These are phyloP conservation scores for Phytophthora pseudosyringae DNA, from an alignment of 352 stramenopile genomes.

Conservation along the genomic window DNA sequence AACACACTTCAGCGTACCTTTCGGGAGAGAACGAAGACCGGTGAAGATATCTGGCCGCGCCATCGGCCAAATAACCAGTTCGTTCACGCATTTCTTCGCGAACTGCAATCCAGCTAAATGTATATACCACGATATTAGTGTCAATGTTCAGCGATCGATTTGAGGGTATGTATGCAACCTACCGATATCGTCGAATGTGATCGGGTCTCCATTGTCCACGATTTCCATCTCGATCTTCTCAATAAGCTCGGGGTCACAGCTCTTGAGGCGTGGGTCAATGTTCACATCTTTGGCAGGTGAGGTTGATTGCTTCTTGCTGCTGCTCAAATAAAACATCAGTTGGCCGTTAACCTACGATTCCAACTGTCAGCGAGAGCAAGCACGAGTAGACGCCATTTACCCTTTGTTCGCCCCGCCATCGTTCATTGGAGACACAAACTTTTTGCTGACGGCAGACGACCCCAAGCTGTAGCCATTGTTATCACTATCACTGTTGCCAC, in stretches of 20 bases:
- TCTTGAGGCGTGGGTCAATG: slow-evolving; percentile 94
- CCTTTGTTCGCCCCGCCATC: slow-evolving; percentile 24
- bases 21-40: slow-evolving; percentile 92
- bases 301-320: slow-evolving; percentile 23
- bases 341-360: slow-evolving; percentile 5
- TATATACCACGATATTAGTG: not conserved
- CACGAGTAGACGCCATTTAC: slow-evolving; percentile 6
- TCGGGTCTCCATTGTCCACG: slow-evolving; percentile 91
- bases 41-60: slow-evolving; percentile 97
- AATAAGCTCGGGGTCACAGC: slow-evolving; percentile 95
- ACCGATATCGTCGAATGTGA: slow-evolving; percentile 98
- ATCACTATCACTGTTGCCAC: slow-evolving; percentile 20
- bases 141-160: not conserved
- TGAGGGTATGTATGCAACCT: slow-evolving; percentile 2
- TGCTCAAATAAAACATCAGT: not conserved
- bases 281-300: slow-evolving; percentile 69
- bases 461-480: slow-evolving; percentile 36
- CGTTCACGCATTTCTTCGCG: slow-evolving; percentile 97
- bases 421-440: slow-evolving; percentile 75
- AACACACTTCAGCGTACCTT: slow-evolving; percentile 51
- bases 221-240: slow-evolving; percentile 98
- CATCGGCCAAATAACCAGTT: slow-evolving; percentile 99
- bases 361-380: not conserved
- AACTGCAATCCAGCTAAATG: slow-evolving; percentile 93
- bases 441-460: slow-evolving; percentile 61